A percentile compares a stretch with the other conserved stretches of the same genome.
Evolutionary conservation across 2,329 filamentous ascomycete genomes (phyloP).

Genomic region (Neofusicoccum sp.): DNA sequence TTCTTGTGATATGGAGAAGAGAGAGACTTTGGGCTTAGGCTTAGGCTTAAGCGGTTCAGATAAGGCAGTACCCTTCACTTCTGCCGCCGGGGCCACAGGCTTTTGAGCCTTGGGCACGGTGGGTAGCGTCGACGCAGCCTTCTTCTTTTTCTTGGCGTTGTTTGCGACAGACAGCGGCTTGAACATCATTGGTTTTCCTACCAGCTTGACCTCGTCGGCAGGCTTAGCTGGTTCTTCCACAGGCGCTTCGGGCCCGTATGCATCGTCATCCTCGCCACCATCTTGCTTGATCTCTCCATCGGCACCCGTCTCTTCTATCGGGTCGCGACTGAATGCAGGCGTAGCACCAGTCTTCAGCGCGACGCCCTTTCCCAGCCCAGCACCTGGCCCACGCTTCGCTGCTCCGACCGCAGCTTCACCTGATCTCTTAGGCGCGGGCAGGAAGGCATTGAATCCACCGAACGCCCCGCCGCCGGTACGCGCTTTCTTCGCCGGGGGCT

Average conservation of each 20-base stretch:
- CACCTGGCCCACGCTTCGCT: conserved; percentile 37
- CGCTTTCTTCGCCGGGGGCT: conserved; percentile 71
- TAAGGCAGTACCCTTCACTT: background rate
- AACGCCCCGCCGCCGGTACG: conserved; percentile 68
- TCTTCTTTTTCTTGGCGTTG: conserved; percentile 71
- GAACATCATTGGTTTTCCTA: conserved; percentile 84
- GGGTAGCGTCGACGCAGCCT: conserved; percentile 16
- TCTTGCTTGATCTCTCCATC: conserved; percentile 35
- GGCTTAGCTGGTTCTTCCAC: conserved; percentile 57
- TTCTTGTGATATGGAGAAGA: conserved; percentile 66
- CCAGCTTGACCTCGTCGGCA: conserved; percentile 62
- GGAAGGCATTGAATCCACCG: conserved; percentile 80
- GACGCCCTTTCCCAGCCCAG: conserved; percentile 58
- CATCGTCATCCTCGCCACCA: background rate
- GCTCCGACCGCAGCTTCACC: conserved; percentile 31
- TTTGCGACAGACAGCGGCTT: conserved; percentile 83
- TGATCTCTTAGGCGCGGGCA: conserved; percentile 77
- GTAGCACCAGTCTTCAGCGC: conserved; percentile 81
- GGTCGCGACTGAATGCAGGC: conserved; percentile 75
- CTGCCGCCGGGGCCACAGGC: background rate
- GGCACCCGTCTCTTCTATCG: conserved; percentile 40
- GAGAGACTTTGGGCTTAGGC: conserved; percentile 61
- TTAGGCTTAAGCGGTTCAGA: background rate
- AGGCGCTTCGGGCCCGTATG: background rate
- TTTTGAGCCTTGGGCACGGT: background rate